These are phyloP conservation scores for Blastocystis sp. DNA, from an alignment of 352 stramenopile genomes.

Conservation along the genomic window DNA sequence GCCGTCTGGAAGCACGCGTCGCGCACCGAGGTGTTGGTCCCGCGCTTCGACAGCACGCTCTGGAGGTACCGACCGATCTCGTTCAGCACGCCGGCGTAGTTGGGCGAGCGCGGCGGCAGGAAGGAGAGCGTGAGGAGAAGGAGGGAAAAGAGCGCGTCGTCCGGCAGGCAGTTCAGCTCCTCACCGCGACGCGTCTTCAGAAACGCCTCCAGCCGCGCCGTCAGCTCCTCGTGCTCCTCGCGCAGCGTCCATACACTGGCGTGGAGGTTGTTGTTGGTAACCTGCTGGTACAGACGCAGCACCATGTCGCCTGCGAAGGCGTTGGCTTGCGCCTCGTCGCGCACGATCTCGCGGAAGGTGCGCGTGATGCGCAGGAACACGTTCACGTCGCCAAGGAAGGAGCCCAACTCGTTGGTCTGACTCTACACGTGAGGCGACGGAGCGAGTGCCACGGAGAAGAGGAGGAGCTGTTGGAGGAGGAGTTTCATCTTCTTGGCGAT, in stretches of 20 bases:
- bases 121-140: not conserved
- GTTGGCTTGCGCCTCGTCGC: not conserved
- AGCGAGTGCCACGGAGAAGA: not conserved
- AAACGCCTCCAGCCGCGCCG: not conserved
- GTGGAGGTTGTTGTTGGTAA: not conserved
- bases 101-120: not conserved
- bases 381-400: constrained; percentile 11
- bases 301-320: not conserved
- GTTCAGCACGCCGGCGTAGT: constrained; percentile 33
- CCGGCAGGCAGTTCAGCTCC: not conserved
- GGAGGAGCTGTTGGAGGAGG: not conserved
- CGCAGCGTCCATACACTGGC: too few species aligned
- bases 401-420: not conserved
- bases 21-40: not conserved
- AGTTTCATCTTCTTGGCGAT: constrained; percentile 6
- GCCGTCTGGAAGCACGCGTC: not conserved
- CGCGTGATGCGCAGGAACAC: not conserved
- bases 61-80: constrained; percentile 41
- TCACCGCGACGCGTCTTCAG: not conserved
- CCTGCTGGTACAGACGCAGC: not conserved
- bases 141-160: not conserved
- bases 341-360: not conserved
- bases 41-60: not conserved
- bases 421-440: not conserved
- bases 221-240: not conserved